Percentiles rank a stretch among this genome's conserved stretches.
phyloP scores from a whole-genome alignment of 495 filamentous ascomycete species.

The Elaphomyces granulatus region DNA sequence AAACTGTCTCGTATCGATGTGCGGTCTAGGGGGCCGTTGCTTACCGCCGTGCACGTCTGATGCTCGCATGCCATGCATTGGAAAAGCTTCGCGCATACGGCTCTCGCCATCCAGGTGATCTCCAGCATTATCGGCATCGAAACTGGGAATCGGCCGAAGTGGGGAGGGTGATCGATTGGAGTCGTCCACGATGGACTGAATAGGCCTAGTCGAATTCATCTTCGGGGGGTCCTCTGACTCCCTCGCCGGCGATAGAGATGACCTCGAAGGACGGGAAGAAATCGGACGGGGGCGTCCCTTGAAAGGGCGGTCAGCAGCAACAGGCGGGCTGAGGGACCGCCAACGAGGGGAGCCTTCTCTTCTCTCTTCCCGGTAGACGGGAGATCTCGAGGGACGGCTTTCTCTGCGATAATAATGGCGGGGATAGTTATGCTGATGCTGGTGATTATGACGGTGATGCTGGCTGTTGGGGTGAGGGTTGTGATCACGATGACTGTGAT shows the following conservation, averaged over 20 bases:
- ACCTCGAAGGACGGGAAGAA: constrained; percentile 20
- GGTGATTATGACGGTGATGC: background rate
- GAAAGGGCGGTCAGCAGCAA: background rate
- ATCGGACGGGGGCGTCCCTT: constrained; percentile 23
- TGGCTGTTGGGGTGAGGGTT: background rate
- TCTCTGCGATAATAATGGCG: constrained; percentile 17
- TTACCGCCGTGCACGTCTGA: constrained; percentile 19
- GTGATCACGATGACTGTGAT: constrained; percentile 9
- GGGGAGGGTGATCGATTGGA: constrained; percentile 26
- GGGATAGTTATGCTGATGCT: background rate
- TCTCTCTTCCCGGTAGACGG: constrained; percentile 16
- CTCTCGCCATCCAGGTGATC: constrained; percentile 14
- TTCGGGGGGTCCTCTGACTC: constrained; percentile 12
- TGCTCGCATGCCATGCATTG: constrained; percentile 23
- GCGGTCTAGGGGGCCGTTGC: constrained; percentile 20
- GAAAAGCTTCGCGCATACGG: constrained; percentile 19
- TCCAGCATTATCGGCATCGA: constrained; percentile 18
- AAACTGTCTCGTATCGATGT: constrained; percentile 34
- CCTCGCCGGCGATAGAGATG: constrained; percentile 16
- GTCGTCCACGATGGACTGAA: constrained; percentile 15
- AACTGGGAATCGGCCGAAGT: constrained; percentile 21
- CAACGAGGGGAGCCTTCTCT: constrained; percentile 16
- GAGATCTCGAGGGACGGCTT: constrained; percentile 21
- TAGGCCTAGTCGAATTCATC: constrained; percentile 21
- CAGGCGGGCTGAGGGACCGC: constrained; percentile 15